These are phyloP conservation scores for Basidiobolus meristosporus DNA, from an alignment of 371 early-diverging fungal species.

Conservation along the genomic window DNA sequence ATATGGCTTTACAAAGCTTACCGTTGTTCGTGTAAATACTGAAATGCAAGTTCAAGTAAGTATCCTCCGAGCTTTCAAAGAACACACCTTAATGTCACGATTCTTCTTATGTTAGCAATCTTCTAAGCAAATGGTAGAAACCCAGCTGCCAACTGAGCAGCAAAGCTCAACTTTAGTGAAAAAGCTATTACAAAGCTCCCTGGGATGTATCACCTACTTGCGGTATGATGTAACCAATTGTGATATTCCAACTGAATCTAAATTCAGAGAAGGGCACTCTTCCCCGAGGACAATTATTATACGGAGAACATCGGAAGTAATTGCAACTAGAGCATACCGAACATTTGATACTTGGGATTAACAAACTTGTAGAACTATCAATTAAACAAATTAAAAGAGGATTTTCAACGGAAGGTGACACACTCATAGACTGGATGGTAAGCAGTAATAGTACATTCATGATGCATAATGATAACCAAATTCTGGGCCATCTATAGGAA, in stretches of 20 bases:
- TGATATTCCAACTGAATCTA: background rate
- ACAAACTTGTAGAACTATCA: constrained; percentile 3
- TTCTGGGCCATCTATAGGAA: background rate
- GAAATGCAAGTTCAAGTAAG: too few relatives aligned
- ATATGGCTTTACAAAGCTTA: too few relatives aligned
- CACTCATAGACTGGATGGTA: constrained; percentile 20
- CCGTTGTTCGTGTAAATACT: too few relatives aligned
- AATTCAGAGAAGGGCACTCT: constrained; percentile 2
- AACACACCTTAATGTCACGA: too few relatives aligned
- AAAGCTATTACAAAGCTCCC: constrained; percentile 2
- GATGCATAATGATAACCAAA: background rate
- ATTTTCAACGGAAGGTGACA: constrained; percentile 12
- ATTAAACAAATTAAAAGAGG: constrained; percentile 11
- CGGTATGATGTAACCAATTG: background rate
- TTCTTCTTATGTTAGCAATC: too few relatives aligned
- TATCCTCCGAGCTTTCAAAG: too few relatives aligned
- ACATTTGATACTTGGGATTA: background rate
- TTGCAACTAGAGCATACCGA: background rate
- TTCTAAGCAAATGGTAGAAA: background rate
- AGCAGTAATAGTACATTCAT: background rate
- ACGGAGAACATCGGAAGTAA: constrained; percentile 4
- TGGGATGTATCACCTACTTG: constrained; percentile 7
- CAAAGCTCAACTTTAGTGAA: constrained; percentile 4
- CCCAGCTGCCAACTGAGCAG: constrained; percentile 2
- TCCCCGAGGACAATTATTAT: constrained; percentile 6